phyloP scores from a whole-genome alignment of 345 rosid genomes.

The Cochlearia excelsa region DNA sequence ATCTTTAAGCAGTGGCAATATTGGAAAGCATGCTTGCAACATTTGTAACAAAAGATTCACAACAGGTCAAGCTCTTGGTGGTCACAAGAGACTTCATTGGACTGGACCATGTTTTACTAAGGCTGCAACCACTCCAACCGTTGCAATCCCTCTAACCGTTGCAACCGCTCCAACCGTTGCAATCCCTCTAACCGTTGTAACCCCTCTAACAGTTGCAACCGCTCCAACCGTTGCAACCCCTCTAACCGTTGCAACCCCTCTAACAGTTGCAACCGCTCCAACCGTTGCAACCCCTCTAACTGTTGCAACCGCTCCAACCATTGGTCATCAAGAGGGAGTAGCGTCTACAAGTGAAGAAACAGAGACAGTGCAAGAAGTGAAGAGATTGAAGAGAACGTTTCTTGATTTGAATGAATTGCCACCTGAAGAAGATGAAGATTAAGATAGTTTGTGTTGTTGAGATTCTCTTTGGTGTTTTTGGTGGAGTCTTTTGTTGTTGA shows the following conservation, averaged over 20 bases:
- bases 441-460: neutral
- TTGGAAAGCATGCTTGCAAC: slow-evolving; percentile 43
- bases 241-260: slow-evolving; percentile 18
- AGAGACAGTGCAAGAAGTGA: slow-evolving; percentile 30
- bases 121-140: slow-evolving; percentile 25
- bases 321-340: neutral
- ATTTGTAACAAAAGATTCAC: slow-evolving; percentile 38
- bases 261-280: neutral
- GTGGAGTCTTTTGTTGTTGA: too few species aligned
- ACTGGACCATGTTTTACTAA: slow-evolving; percentile 29
- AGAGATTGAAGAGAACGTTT: slow-evolving; percentile 26
- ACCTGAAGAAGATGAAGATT: slow-evolving; percentile 27
- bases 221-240: neutral
- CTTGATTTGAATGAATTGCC: slow-evolving; percentile 38
- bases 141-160: slow-evolving; percentile 3
- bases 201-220: slow-evolving; percentile 3
- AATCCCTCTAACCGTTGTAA: slow-evolving; percentile 4
- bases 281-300: slow-evolving; percentile 16
- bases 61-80: slow-evolving; percentile 53
- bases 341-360: slow-evolving; percentile 30
- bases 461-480: too few species aligned
- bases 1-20: slow-evolving; percentile 23
- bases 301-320: slow-evolving; percentile 7
- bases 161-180: slow-evolving; percentile 22
- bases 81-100: slow-evolving; percentile 52